phyloP scores from a whole-genome alignment of 1,284 basidiomycete genomes.

The Farysia itapuensis region DNA sequence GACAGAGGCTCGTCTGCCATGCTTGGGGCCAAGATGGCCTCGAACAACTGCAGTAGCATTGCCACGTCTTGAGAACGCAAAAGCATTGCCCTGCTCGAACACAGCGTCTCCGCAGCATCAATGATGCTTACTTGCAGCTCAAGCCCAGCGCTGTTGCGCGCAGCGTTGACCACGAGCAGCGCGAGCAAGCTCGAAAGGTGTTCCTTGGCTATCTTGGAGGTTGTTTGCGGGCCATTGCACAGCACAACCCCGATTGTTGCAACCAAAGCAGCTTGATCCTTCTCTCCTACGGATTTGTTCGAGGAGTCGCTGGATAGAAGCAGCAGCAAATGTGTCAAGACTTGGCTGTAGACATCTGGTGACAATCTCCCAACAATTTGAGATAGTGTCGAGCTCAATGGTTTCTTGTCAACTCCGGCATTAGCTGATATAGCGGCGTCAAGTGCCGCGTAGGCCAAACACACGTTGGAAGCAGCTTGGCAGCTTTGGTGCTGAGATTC shows the following conservation, averaged over 20 bases:
- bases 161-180: slow-evolving; percentile 1
- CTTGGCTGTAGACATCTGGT: too few species aligned
- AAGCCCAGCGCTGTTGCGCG: slow-evolving; percentile 1
- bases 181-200: slow-evolving; percentile 24
- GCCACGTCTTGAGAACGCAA: slow-evolving; percentile 19
- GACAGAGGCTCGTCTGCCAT: slow-evolving; percentile 7
- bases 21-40: slow-evolving; percentile 13
- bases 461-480: too few species aligned
- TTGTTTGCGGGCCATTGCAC: slow-evolving; percentile 28
- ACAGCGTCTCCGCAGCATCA: slow-evolving; percentile 14
- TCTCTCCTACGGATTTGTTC: background rate
- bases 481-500: too few species aligned
- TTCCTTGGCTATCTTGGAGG: slow-evolving; percentile 17
- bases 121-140: background rate
- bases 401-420: too few species aligned
- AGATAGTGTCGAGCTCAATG: too few species aligned
- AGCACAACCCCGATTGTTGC: slow-evolving; percentile 17
- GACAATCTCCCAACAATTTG: too few species aligned
- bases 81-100: slow-evolving; percentile 28
- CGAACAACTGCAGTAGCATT: slow-evolving; percentile 12
- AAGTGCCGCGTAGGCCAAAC: background rate
- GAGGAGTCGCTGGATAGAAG: too few species aligned
- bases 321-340: too few species aligned
- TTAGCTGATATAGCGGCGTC: too few species aligned
- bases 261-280: slow-evolving; percentile 7